phyloP scores from a whole-genome alignment of 768 basidiomycete species.

The Mycena olivaceomarginata region DNA sequence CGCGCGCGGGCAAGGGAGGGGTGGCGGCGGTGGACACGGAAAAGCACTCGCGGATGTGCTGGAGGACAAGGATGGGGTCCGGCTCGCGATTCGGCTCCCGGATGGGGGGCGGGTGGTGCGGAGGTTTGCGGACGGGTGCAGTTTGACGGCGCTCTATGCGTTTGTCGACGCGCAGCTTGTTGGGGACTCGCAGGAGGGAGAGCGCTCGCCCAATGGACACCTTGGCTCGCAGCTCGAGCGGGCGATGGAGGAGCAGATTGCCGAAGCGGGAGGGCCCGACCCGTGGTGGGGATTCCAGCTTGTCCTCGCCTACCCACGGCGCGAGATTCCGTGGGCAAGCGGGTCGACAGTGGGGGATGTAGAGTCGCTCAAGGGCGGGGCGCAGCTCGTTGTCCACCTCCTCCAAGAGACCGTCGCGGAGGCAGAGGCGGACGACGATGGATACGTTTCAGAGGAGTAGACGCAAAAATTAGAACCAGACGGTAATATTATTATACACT shows the following conservation, averaged over 20 bases:
- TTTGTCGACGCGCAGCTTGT: conserved; percentile 79
- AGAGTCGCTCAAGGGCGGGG: conserved; percentile 73
- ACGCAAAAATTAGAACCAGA: not conserved
- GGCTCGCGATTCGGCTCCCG: conserved; percentile 74
- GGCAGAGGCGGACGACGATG: conserved; percentile 67
- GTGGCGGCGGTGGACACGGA: conserved; percentile 79
- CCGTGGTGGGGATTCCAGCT: conserved; percentile 88
- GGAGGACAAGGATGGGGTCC: conserved; percentile 53
- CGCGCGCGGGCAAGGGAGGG: conserved; percentile 60
- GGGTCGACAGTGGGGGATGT: conserved; percentile 65
- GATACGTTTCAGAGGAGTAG: conserved; percentile 72
- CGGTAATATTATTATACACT: conserved; percentile 28
- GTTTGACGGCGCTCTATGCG: conserved; percentile 81
- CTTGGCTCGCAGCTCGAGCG: conserved; percentile 51
- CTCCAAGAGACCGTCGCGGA: conserved; percentile 44
- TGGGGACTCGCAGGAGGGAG: conserved; percentile 52
- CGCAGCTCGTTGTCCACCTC: conserved; percentile 79
- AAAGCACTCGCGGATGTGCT: conserved; percentile 63
- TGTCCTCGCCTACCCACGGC: conserved; percentile 80
- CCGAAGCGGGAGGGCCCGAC: conserved; percentile 45
- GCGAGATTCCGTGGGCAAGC: conserved; percentile 72
- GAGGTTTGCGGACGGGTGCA: conserved; percentile 68
- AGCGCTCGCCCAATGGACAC: conserved; percentile 68
- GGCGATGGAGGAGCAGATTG: conserved; percentile 56
- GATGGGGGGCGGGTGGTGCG: conserved; percentile 76